These are phyloP conservation scores for Xylaria sp. DNA, from an alignment of 495 filamentous ascomycete species.

Conservation along the genomic window DNA sequence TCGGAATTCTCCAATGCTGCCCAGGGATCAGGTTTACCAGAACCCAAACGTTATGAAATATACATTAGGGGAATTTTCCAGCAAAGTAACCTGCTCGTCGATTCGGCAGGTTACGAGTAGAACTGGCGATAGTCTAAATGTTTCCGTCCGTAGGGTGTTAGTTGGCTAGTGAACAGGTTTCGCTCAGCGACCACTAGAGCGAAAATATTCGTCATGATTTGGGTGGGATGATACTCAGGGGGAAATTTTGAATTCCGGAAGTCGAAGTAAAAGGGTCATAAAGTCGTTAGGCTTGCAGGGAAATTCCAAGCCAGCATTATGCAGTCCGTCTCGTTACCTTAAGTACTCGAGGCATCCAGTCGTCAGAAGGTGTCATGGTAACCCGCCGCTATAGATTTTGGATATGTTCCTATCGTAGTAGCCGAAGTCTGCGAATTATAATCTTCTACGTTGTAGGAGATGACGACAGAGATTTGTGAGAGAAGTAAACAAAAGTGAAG, in stretches of 20 bases:
- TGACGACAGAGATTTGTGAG: neutral
- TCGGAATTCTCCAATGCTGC: neutral
- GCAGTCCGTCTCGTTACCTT: neutral
- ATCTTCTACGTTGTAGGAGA: neutral
- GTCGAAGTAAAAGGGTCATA: conserved; percentile 2
- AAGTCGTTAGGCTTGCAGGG: neutral
- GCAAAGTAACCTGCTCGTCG: neutral
- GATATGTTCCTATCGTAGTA: neutral
- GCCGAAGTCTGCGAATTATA: neutral
- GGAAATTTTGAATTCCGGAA: neutral
- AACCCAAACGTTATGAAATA: conserved; percentile 3
- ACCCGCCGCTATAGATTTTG: neutral
- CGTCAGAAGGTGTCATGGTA: neutral
- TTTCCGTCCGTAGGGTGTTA: neutral
- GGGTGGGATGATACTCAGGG: neutral
- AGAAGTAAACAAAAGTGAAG: neutral
- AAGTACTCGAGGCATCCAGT: neutral
- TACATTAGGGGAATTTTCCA: neutral
- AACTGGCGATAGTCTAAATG: neutral
- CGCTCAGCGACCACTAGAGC: neutral
- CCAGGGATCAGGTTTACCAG: neutral
- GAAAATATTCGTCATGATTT: neutral
- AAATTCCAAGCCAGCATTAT: conserved; percentile 2
- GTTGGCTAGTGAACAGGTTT: neutral
- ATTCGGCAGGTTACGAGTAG: neutral